Percentiles rank a stretch among this genome's conserved stretches.
Evolutionary conservation across 2,329 filamentous ascomycete species (phyloP).

Genomic region (Pseudopyricularia javanii): DNA sequence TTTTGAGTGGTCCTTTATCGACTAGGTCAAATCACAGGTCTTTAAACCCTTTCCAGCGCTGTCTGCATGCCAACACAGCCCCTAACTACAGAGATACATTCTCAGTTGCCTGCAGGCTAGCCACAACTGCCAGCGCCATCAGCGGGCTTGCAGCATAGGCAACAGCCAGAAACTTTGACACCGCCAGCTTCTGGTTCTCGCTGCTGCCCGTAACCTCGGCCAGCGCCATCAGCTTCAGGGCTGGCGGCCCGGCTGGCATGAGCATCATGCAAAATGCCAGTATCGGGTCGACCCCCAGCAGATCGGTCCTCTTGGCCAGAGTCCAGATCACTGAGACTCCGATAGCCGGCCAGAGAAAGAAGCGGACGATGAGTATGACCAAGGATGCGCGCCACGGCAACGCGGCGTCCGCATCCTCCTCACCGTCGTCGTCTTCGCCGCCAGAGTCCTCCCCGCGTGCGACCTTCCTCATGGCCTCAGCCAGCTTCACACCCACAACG

Average conservation of each 20-base stretch:
- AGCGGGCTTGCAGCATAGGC: not conserved
- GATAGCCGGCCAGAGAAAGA: conserved; percentile 46
- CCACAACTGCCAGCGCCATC: conserved; percentile 22
- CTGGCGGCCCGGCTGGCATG: conserved; percentile 33
- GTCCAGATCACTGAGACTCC: conserved; percentile 27
- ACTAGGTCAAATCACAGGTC: no score
- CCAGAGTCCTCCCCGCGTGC: conserved; percentile 12
- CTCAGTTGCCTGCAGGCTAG: conserved; percentile 15
- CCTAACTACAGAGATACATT: not conserved
- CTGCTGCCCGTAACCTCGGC: conserved; percentile 27
- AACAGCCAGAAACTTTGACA: conserved; percentile 26
- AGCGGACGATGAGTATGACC: conserved; percentile 41
- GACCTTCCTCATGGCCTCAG: conserved; percentile 34
- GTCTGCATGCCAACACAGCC: no score
- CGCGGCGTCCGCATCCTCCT: conserved; percentile 16
- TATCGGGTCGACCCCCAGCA: conserved; percentile 46
- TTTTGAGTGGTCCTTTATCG: no score
- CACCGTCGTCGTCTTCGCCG: conserved; percentile 11
- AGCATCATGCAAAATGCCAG: conserved; percentile 48
- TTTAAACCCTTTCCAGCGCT: no score
- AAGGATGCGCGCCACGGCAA: conserved; percentile 35
- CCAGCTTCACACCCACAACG: conserved; percentile 54
- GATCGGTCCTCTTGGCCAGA: conserved; percentile 35
- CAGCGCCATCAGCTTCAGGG: conserved; percentile 33
- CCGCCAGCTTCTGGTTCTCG: conserved; percentile 25